Evolutionary conservation across 495 filamentous ascomycete species (phyloP), one percentile per base, ranked within the genome.

Genomic region (Penicillium lividum): DNA sequence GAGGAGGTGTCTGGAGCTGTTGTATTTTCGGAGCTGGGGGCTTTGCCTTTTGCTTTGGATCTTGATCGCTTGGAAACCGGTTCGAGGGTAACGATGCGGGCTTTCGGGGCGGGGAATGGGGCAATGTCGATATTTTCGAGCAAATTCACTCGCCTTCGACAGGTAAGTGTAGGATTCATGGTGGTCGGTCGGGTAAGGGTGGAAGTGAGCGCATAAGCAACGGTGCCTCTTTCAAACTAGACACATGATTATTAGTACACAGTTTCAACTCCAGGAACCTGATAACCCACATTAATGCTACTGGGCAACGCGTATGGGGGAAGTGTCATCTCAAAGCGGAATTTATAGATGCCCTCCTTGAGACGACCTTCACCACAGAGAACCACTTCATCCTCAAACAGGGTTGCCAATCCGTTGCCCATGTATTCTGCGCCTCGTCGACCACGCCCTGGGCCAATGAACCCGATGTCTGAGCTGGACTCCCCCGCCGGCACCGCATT

Each of bases 181-280:
- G 93, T 88, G 0, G 89, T 93, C 6, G 95, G 94, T 51, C 91
- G 86, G 8, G 95, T 98, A 47, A 98, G 67, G 28, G 92, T 97
- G 44, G 93, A 86, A 16, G 89, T 90, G 65, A 98, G 82, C 73
- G 90, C 84, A 74, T 98, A 98, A 7, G 88, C 88, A 64, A 98
- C 91, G 13, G 90, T 91, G 22, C 95, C 94, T 62, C 92, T 86
- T 76, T 98, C 95, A 70, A 98, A 98, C 92, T 97, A 70, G 28
- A 69, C 25, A n/a, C 18, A 59, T 38, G 28, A 58, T 71, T 58
- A 64, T 63, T 29, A 62, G 15, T 44, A 27, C 11, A 40, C 33
- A 11, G 8, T 36, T 36, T 44, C 27, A 33, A 56, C 34, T 18
- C 10, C 11, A 44, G 30, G 16, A 27, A 22, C 11, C 11, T 11